Evolutionary conservation across 2,329 filamentous ascomycete species (phyloP).

Genomic region (Talaromyces piceae): DNA sequence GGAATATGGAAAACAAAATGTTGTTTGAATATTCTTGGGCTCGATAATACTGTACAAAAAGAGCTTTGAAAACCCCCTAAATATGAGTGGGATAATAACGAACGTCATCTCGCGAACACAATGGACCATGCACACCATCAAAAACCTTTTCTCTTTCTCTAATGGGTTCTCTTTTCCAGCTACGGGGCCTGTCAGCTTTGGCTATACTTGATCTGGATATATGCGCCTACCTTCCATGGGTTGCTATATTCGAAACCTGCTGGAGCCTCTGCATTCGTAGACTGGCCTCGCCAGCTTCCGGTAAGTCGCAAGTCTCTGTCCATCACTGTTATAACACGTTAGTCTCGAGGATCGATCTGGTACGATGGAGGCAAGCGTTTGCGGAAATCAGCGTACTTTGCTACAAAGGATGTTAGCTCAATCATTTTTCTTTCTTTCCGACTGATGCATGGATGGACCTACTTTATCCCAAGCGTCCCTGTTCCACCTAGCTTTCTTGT

Average conservation of each 20-base stretch:
- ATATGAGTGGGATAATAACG: neutral
- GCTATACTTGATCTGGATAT: neutral
- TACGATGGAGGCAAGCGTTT: neutral
- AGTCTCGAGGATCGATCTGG: neutral
- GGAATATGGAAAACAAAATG: neutral
- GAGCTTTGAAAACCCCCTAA: neutral
- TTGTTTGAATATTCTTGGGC: neutral
- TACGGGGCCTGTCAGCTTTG: constrained; percentile 19
- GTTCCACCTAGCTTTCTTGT: constrained; percentile 54
- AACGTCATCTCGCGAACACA: constrained; percentile 7
- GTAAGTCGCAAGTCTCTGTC: constrained; percentile 58
- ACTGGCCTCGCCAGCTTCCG: constrained; percentile 54
- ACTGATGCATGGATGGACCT: constrained; percentile 23
- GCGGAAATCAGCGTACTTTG: constrained; percentile 43
- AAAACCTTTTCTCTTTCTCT: constrained; percentile 12
- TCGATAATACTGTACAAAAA: neutral
- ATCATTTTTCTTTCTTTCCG: constrained; percentile 10
- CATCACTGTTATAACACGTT: constrained; percentile 47
- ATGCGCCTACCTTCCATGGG: constrained; percentile 54
- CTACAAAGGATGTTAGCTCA: constrained; percentile 39
- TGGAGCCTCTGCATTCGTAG: constrained; percentile 51
- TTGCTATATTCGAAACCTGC: constrained; percentile 60
- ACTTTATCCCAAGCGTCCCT: constrained; percentile 60
- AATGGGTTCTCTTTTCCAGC: constrained; percentile 36
- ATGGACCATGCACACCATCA: constrained; percentile 1